Evolutionary conservation across 2,329 filamentous ascomycete genomes (phyloP), one percentile per base, ranked within the genome.

Genomic region (Exserohilum turcica): DNA sequence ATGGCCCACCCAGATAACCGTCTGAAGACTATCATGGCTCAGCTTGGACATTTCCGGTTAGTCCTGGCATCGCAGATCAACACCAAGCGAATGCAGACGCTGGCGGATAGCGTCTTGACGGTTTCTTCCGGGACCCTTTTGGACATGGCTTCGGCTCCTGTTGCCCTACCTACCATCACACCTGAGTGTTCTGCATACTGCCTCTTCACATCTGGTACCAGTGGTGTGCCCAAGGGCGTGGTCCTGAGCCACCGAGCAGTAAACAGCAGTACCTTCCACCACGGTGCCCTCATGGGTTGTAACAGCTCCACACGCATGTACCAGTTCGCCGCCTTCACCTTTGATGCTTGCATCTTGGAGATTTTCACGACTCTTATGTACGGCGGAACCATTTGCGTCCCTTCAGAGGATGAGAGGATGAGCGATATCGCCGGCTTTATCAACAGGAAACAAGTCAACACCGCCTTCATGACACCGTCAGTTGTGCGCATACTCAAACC

Each of bases 161-260:
- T 7, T 24, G 21, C 7, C 21, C 21, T 24, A 7, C 21, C 21
- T 24, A 7, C 21, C 21, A 24, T 7, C 7, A 24, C 21, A 4
- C 21, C 21, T 24, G 21, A 24, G 21, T 24, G 21, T 7, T 24
- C 21, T 24, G 43, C 33, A 18, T 46, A 46, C 16, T 82, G 88
- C 12, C 86, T 93, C 3, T 93, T 88, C 70, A 93, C 89, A 0
- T 91, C 88, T 10, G 90, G 91, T 2, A 92, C 86, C 21, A 93
- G 89, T 0, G 90, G 89, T 0, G 77, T 77, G 0, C 90, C 89
- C 0, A 93, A 94, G 66, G 89, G 89, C 3, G 87, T 93, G 6
- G 35, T 52, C 5, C 13, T 55, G 6, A 28, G 47, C 15, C 47
- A 54, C 32, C 7, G 18, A n/a, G 44, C 48, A 10, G 15, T 51